Evolutionary conservation across 164 flowering plant species (phyloP).

Genomic region (Tetracentron sinense): DNA sequence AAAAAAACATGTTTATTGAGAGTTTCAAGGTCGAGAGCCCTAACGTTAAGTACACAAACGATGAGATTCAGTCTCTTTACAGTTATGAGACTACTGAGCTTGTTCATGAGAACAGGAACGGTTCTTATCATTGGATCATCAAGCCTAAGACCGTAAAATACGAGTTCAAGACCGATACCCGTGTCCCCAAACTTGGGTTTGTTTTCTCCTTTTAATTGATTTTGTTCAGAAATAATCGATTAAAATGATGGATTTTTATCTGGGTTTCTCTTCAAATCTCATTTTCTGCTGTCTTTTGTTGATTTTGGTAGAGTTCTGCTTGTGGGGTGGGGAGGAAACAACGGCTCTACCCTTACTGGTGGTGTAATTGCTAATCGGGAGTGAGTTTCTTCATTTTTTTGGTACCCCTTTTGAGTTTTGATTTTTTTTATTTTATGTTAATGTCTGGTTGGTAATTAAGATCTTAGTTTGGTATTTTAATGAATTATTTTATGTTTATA

Average conservation of each 20-base stretch:
- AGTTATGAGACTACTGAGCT: slow-evolving; percentile 88
- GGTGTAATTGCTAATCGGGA: slow-evolving; percentile 92
- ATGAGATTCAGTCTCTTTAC: slow-evolving; percentile 77
- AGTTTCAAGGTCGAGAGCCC: slow-evolving; percentile 89
- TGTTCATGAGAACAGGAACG: slow-evolving; percentile 78
- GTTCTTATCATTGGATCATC: slow-evolving; percentile 80
- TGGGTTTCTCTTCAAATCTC: background rate
- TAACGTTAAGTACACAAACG: slow-evolving; percentile 76
- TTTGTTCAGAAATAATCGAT: no score
- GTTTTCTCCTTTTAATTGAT: background rate
- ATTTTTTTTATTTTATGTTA: background rate
- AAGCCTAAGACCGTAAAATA: slow-evolving; percentile 87
- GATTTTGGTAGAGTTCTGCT: slow-evolving; percentile 76
- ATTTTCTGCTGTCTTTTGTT: slow-evolving; percentile 8
- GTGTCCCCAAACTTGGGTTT: slow-evolving; percentile 90
- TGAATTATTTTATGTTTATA: background rate
- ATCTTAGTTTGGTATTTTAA: background rate
- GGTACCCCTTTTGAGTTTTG: no score
- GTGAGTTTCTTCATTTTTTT: slow-evolving; percentile 39
- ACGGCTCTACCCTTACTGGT: slow-evolving; percentile 89
- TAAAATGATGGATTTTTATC: background rate
- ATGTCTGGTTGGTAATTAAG: slow-evolving; percentile 1
- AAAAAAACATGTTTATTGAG: slow-evolving; percentile 90
- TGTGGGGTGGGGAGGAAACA: slow-evolving; percentile 99
- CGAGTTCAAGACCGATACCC: slow-evolving; percentile 78